Base-by-base conservation (phyloP, 495 filamentous ascomycete genomes). In the Tricharina praecox region DNA sequence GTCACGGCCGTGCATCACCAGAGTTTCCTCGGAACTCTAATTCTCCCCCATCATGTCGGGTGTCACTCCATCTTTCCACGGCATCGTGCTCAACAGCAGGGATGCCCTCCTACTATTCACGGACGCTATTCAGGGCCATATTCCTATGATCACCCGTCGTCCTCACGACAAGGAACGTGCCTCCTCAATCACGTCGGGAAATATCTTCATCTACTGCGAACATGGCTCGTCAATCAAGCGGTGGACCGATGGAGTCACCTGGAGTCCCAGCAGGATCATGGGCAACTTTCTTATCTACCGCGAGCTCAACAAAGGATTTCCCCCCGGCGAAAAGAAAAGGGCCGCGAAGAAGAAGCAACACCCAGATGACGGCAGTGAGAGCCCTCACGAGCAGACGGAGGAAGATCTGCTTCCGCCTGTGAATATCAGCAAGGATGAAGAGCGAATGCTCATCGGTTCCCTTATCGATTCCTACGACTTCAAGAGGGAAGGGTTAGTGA, bases 201-300 rank as follows among this genome's bases (percentile, higher is more conserved):
- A 79, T 45, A 73, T 93, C 9, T 88, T 93, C 61, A 81, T 93
- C 52, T 93, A 93, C 63, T 82, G 90, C 58, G 84, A 93, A 59
- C 76, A 81, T 47, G 76, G 81, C 0, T 88, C 85, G 0, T 82
- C 82, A 1, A 92, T 94, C 63, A 92, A 88, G 65, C 73, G 87
- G 33, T 94, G 87, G 87, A 94, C 87, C 0, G 87, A 95, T 60
- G 85, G 85, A 2, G 72, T 82, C 10, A 75, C 76, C 15, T 94
- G 87, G 87, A 88, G 82, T 55, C 85, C 87, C 0, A 92, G 85
- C 61, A 78, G 87, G 13, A 87, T 93, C 26, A 65, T 90, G 36
- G 80, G 78, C 35, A 93, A 93, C 55, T 92, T 85, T 55, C 73
- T 94, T 24, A 72, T 95, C 51, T 95, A 95, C 60, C 79, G 87